Evolutionary conservation across 371 early-diverging fungal species (phyloP).

Genomic region (Nematocida sp.): DNA sequence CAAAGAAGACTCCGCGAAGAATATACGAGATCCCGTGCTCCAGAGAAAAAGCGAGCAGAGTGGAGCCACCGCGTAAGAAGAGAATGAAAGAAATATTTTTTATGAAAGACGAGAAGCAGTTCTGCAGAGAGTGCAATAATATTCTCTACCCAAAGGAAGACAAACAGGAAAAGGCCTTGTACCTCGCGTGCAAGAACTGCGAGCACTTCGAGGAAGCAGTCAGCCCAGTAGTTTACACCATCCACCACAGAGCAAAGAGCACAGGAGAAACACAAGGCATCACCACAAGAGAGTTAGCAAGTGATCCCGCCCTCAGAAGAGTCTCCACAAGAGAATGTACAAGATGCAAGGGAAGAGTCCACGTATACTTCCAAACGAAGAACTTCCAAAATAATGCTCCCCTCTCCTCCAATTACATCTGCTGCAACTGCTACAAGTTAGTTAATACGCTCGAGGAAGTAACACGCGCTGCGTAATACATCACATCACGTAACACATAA

Average conservation of each 20-base stretch:
- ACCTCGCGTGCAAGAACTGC: constrained; percentile 87
- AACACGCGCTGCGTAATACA: background rate
- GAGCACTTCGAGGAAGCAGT: constrained; percentile 77
- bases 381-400: constrained; percentile 76
- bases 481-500: too few species aligned
- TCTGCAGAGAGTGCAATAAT: constrained; percentile 74
- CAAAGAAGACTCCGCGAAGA: constrained; percentile 70
- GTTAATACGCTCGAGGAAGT: constrained; percentile 14
- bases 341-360: constrained; percentile 70
- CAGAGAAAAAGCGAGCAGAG: constrained; percentile 8
- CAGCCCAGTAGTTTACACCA: constrained; percentile 74
- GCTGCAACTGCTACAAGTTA: constrained; percentile 69
- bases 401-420: constrained; percentile 84
- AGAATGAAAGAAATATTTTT: too few species aligned
- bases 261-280: constrained; percentile 66
- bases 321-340: constrained; percentile 70
- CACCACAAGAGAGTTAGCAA: constrained; percentile 73
- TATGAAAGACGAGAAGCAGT: constrained; percentile 52
- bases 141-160: constrained; percentile 90
- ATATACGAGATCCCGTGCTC: background rate
- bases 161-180: constrained; percentile 69
- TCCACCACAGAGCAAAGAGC: constrained; percentile 15
- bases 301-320: constrained; percentile 76
- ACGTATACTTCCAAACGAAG: constrained; percentile 82
- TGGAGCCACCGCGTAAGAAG: background rate